phyloP scores from a whole-genome alignment of 805 yeast species.

The Yamadazyma endophytica region DNA sequence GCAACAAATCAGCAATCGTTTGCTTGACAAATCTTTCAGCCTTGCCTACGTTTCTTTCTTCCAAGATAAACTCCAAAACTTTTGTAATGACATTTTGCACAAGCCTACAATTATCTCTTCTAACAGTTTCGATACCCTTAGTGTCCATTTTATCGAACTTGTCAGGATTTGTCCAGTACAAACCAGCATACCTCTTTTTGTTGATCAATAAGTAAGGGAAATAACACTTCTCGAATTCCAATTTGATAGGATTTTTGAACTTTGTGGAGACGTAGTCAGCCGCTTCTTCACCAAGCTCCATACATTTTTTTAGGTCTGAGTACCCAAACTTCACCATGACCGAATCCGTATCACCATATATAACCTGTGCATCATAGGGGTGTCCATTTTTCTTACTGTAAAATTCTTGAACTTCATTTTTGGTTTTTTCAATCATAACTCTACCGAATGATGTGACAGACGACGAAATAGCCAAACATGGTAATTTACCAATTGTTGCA shows the following conservation, averaged over 20 bases:
- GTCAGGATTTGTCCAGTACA: conserved; percentile 92
- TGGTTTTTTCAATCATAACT: conserved; percentile 92
- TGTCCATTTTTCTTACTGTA: conserved; percentile 81
- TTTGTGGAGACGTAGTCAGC: conserved; percentile 79
- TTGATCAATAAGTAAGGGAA: conserved; percentile 91
- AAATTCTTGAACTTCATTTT: conserved; percentile 74
- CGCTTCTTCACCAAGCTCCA: conserved; percentile 92
- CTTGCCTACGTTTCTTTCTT: conserved; percentile 78
- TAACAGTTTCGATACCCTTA: conserved; percentile 96
- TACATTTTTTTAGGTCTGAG: conserved; percentile 72
- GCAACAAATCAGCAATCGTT: conserved; percentile 84
- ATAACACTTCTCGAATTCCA: conserved; percentile 95
- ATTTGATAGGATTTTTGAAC: conserved; percentile 82
- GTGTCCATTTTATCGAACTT: conserved; percentile 96
- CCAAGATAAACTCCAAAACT: conserved; percentile 77
- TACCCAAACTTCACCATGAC: conserved; percentile 98
- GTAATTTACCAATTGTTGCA: conserved; percentile 95
- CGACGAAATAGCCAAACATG: conserved; percentile 94
- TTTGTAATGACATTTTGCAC: conserved; percentile 94
- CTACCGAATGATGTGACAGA: conserved; percentile 96
- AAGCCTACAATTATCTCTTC: conserved; percentile 94
- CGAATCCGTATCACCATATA: conserved; percentile 98
- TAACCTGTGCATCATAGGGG: conserved; percentile 80
- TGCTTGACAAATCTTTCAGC: conserved; percentile 84
- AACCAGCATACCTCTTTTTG: conserved; percentile 95